phyloP scores from a whole-genome alignment of 1,284 basidiomycete species.

The Hypsizygus ulmarius region DNA sequence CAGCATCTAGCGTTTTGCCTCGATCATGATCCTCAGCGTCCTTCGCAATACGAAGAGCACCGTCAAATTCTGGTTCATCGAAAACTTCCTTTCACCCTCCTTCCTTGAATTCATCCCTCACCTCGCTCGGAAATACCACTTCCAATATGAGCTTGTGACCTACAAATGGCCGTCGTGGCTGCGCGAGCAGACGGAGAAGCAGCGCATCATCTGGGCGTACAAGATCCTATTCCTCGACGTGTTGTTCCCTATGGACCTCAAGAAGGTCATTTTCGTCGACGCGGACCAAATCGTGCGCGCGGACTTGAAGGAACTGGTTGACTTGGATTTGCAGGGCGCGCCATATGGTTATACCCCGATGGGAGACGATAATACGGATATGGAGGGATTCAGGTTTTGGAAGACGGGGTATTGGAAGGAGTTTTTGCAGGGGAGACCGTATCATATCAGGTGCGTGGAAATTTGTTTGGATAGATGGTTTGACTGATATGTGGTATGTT shows the following conservation, averaged over 20 bases:
- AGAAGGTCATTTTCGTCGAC: slow-evolving; percentile 98
- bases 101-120: slow-evolving; percentile 97
- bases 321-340: slow-evolving; percentile 86
- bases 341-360: slow-evolving; percentile 97
- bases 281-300: slow-evolving; percentile 96
- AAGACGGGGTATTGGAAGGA: slow-evolving; percentile 94
- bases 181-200: slow-evolving; percentile 94
- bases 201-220: slow-evolving; percentile 99
- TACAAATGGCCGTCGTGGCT: slow-evolving; percentile 99
- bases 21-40: slow-evolving; percentile 97
- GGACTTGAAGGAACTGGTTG: slow-evolving; percentile 91
- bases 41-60: slow-evolving; percentile 88
- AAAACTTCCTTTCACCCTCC: slow-evolving; percentile 97
- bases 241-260: slow-evolving; percentile 96
- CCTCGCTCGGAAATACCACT: slow-evolving; percentile 85
- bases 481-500: slow-evolving; percentile 2
- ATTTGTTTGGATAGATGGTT: neutral
- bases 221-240: slow-evolving; percentile 99
- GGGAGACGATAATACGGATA: slow-evolving; percentile 92
- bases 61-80: slow-evolving; percentile 99
- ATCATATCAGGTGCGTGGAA: slow-evolving; percentile 81
- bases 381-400: slow-evolving; percentile 99
- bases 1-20: slow-evolving; percentile 79
- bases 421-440: slow-evolving; percentile 76
- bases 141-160: slow-evolving; percentile 95